Evolutionary conservation across 495 filamentous ascomycete species (phyloP), one percentile per base, ranked within the genome.

Genomic region (Penicillium ochrochloron): DNA sequence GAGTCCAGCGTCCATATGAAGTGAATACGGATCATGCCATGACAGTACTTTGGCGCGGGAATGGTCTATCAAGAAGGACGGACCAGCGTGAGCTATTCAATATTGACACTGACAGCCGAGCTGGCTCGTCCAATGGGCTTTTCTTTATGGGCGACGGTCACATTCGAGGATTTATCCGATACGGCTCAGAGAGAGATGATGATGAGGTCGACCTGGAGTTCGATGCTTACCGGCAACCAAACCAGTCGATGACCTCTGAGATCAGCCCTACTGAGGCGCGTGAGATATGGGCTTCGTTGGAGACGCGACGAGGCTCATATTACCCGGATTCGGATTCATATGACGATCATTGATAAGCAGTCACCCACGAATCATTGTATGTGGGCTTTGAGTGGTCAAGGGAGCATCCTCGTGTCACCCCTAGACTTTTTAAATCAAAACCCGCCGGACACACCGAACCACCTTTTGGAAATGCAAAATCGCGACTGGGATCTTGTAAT

Each of bases 171-270:
- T 54, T 54, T 21, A 54, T 54, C 12, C 51, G 31, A 54, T 54
- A 54, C 23, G 27, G 51, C 15, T 31, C 27, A 29, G 17, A 34
- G 7, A 14, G 33, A 9, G 27, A 54, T 6, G 14, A 29, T 21
- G 9, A 21, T n/a, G 15, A 54, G 9, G 27, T 31, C 25, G 31
- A 29, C 2, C 19, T 54, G 51, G 5, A 54, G 15, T 54, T 54
- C 15, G 51, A 54, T 21, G 51, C 51, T 10, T 54, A 54, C 9
- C 51, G 51, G 15, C n/a, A 0, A 10, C 31, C 51, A 3, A 25
- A 21, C 7, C 51, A 54, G 51, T 54, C 51, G 15, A 54, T 54
- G 51, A 54, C 51, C 5, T 54, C 51, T 54, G 51, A 54, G 31
- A 54, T 54, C 29, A 54, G 51, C 15, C 51, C 51, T 8, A 54